Base-by-base conservation (phyloP, 2,329 filamentous ascomycete genomes). In the Arthrobotrys iridis region DNA sequence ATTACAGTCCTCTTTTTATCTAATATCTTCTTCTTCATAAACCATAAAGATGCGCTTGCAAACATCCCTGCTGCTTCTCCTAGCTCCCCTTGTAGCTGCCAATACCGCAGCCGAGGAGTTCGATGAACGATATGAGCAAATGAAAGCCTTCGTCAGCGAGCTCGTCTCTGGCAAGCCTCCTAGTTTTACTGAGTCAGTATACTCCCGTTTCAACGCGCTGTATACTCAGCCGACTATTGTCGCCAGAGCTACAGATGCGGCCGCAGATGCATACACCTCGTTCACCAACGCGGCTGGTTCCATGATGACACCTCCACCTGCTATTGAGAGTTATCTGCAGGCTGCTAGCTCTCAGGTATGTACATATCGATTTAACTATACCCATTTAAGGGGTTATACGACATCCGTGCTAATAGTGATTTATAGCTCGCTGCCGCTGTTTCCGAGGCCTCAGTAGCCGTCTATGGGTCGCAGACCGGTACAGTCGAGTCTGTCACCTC, bases 111-210 rank as follows among this genome's bases (percentile, higher is more conserved):
- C 48, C 4, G 71, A 76, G 24, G 63, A 33, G 22, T 41, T 58
- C 15, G 71, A 76, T n/a, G 71, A 76, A 40, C 37, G 92, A 79
- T 93, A 92, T 78, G 86, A 87, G 3, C 88, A 88, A 24, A 86
- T 96, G 3, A 88, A 89, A 80, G 87, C 87, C 10, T 86, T 95
- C 1, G 86, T 96, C 11, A 91, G 90, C 0, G 92, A 96, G 81
- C 84, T 96, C 0, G 85, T 96, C 11, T 83, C 86, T 41, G 93
- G 91, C 62, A 92, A 90, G 81, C 92, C 96, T 80, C 89, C 91
- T 0, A 88, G 89, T 11, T 96, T 93, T 79, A 93, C 90, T 0
- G 91, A 96, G 80, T 93, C 91, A 72, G 90, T 94, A 2, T 88
- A 93, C 82, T 88, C 85, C 60, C 87, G 90, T 59, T 85, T 96